Base-by-base conservation (phyloP, 768 basidiomycete genomes). In the Rhodotorula toruloides region DNA sequence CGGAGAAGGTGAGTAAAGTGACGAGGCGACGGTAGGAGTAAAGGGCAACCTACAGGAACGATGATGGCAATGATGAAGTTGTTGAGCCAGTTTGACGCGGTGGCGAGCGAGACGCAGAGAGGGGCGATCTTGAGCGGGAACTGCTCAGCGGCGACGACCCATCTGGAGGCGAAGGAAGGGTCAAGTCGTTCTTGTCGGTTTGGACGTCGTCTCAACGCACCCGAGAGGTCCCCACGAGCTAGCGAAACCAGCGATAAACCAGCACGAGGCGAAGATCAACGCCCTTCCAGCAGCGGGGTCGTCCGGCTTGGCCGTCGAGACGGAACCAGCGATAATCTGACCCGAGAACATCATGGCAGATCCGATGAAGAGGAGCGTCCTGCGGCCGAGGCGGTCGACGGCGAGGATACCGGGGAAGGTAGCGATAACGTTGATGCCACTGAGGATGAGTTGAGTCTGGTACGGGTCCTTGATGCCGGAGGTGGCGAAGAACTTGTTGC, bases 91-190 rank as follows among this genome's bases (percentile, higher is more conserved):
- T 71, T 71, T 22, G 58, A 61, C 1, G 58, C 70, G 25, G 70
- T 71, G 3, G 70, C 70, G 16, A 71, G 54, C 6, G 70, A 55
- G 10, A 71, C 70, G 47, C 70, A 71, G 50, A 61, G 60, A 4
- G 70, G 65, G 6, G 70, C 70, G 36, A 71, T 64, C 27, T 44
- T 50, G 62, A 71, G 58, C 31, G 70, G 70, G 70, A 71, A 71
- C 55, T 67, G 65, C 55, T 67, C 65, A 12, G 65, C 65, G 13
- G 65, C 59, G 48, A 56, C 54, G 32, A 63, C 55, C 65, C 58
- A 63, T 47, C 62, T 27, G 39, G 17, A 4, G 3, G 9, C 3
- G 37, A 48, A 48, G 27, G 5, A 19, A 13, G 34, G 6, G 43
- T 21, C 47, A 10, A 29, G 47, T 32, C 6, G 50, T 17, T 36